Conservation (phyloP, 306 rosid species). For the Trifolium subterraneum region DNA sequence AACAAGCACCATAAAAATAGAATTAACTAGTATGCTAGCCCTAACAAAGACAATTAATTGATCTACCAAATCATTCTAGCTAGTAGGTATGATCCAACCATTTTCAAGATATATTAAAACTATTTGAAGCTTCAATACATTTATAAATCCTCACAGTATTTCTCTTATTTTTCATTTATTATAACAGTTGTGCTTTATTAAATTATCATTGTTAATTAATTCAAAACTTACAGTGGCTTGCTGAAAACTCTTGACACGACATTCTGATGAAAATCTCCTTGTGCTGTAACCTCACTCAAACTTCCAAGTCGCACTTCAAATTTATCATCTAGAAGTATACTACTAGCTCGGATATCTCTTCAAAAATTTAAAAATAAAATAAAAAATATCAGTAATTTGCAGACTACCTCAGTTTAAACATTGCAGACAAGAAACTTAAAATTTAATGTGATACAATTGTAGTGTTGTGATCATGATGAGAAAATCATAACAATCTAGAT, state of each 20-base stretch:
- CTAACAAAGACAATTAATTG: not conserved
- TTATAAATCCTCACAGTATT: slow-evolving; percentile 15
- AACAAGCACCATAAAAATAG: not conserved
- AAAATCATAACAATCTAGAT: slow-evolving; percentile 7
- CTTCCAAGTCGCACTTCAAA: slow-evolving; percentile 98
- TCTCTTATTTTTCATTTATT: slow-evolving; percentile 24
- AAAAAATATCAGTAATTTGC: slow-evolving; percentile 36
- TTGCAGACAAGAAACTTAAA: slow-evolving; percentile 1
- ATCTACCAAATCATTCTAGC: slow-evolving; percentile 1
- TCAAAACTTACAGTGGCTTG: slow-evolving; percentile 75
- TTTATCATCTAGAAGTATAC: slow-evolving; percentile 95
- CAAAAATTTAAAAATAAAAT: slow-evolving; percentile 40
- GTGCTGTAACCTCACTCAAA: slow-evolving; percentile 73
- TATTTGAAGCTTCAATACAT: slow-evolving; percentile 26
- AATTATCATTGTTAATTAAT: slow-evolving; percentile 23
- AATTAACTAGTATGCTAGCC: slow-evolving; percentile 21
- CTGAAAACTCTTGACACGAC: slow-evolving; percentile 71
- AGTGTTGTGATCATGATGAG: slow-evolving; percentile 28
- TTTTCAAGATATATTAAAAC: not conserved
- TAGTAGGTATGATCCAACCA: slow-evolving; percentile 5
- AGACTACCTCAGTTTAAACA: slow-evolving; percentile 7
- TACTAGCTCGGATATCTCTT: slow-evolving; percentile 95
- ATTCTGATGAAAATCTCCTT: slow-evolving; percentile 78
- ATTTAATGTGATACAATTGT: slow-evolving; percentile 16
- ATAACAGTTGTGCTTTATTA: slow-evolving; percentile 20